Evolutionary conservation across 768 basidiomycete species (phyloP).

Genomic region (Boletus rubropictus): DNA sequence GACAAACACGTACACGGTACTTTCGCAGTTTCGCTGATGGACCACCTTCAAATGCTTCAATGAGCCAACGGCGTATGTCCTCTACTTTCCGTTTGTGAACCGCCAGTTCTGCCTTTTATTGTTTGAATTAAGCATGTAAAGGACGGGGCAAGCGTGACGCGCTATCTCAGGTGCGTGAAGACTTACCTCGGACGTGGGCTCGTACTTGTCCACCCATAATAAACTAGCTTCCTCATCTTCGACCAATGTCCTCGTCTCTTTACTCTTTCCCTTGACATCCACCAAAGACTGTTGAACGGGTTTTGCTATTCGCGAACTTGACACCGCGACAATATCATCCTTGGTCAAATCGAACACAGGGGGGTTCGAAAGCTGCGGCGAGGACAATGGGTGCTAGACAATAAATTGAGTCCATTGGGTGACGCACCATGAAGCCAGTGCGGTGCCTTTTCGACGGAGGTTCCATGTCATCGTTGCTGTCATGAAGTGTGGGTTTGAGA

Average conservation of each 20-base stretch:
- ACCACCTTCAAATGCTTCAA: conserved; percentile 66
- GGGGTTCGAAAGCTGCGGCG: conserved; percentile 16
- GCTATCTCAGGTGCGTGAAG: not conserved
- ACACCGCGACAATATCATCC: conserved; percentile 6
- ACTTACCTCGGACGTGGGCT: conserved; percentile 52
- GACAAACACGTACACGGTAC: conserved; percentile 56
- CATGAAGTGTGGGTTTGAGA: conserved; percentile 14
- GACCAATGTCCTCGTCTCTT: not conserved
- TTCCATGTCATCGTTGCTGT: conserved; percentile 11
- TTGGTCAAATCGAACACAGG: conserved; percentile 21
- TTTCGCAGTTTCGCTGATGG: conserved; percentile 58
- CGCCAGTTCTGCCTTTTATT: conserved; percentile 58
- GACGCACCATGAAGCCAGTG: conserved; percentile 9
- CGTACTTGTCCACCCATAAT: conserved; percentile 65
- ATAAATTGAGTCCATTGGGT: not conserved
- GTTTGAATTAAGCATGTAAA: not conserved
- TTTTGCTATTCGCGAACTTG: conserved; percentile 3
- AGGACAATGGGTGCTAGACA: not conserved
- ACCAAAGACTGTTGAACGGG: not conserved
- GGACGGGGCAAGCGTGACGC: not conserved
- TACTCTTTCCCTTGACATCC: conserved; percentile 26
- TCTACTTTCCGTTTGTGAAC: conserved; percentile 78
- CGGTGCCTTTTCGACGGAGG: conserved; percentile 21
- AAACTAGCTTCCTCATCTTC: conserved; percentile 35
- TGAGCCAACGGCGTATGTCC: conserved; percentile 69